Conservation (phyloP, 768 basidiomycete genomes). For the Clitopilus passeckerianus region DNA sequence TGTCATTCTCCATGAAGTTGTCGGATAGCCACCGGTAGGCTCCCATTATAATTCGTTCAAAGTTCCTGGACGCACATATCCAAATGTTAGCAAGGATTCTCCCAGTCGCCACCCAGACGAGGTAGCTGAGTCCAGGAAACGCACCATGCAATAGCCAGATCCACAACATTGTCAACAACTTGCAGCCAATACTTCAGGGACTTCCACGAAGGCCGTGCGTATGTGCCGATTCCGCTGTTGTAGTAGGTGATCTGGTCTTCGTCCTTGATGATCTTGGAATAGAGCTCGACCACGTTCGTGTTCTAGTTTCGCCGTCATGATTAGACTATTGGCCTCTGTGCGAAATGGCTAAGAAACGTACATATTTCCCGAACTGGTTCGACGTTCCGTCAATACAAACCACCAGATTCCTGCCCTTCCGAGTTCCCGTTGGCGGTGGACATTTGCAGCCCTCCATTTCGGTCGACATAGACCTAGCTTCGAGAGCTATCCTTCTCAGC, state of each 20-base stretch:
- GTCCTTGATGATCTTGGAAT: slow-evolving; percentile 15
- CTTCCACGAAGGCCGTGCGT: slow-evolving; percentile 13
- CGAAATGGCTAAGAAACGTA: neutral
- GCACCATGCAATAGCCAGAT: slow-evolving; percentile 14
- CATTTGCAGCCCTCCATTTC: neutral
- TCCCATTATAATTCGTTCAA: slow-evolving; percentile 26
- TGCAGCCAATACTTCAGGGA: slow-evolving; percentile 10
- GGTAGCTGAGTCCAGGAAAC: neutral
- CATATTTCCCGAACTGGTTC: slow-evolving; percentile 19
- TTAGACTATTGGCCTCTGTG: neutral
- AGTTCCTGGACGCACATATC: slow-evolving; percentile 19
- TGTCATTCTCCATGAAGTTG: slow-evolving; percentile 30
- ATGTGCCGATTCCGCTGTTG: slow-evolving; percentile 25
- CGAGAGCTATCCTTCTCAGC: no score
- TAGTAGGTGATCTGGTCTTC: slow-evolving; percentile 20
- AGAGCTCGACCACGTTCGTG: slow-evolving; percentile 24
- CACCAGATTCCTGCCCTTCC: slow-evolving; percentile 40
- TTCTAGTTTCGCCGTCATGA: slow-evolving; percentile 11
- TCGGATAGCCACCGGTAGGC: slow-evolving; percentile 41
- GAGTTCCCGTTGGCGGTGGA: neutral
- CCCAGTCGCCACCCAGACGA: no score
- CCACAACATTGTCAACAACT: slow-evolving; percentile 8
- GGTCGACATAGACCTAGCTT: neutral
- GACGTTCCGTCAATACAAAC: slow-evolving; percentile 22
- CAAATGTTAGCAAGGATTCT: neutral